Percentiles rank a stretch among this genome's conserved stretches.
These are phyloP conservation scores for Fraxinus floribunda DNA, from an alignment of 305 asterid species.

Conservation along the genomic window DNA sequence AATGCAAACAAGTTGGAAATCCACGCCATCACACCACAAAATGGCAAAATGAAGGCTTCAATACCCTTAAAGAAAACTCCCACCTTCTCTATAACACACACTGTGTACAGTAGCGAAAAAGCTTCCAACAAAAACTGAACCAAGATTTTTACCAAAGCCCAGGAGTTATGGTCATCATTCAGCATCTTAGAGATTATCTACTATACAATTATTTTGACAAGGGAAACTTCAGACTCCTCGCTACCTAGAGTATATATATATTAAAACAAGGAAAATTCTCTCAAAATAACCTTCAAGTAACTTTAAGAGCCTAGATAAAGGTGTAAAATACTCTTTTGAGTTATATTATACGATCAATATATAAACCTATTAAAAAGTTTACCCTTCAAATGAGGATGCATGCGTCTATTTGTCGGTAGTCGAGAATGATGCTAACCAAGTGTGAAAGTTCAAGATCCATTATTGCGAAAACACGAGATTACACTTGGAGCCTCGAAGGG, in stretches of 20 bases:
- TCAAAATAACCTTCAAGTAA: too few species aligned
- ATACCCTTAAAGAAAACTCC: neutral
- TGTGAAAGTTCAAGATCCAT: neutral
- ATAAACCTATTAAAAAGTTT: neutral
- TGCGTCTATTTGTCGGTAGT: neutral
- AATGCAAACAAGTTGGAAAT: neutral
- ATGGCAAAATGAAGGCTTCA: neutral
- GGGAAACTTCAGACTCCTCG: slow-evolving; percentile 83
- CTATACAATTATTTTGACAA: slow-evolving; percentile 75
- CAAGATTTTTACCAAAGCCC: neutral
- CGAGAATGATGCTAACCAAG: neutral
- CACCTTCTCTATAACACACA: neutral
- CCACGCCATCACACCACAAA: neutral
- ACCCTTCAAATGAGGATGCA: neutral
- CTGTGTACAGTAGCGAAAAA: neutral
- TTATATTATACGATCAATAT: too few species aligned
- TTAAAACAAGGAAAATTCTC: too few species aligned
- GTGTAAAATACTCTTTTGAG: too few species aligned
- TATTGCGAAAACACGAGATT: neutral
- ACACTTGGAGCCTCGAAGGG: neutral
- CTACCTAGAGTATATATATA: slow-evolving; percentile 27
- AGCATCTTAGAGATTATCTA: slow-evolving; percentile 30
- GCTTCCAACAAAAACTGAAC: neutral
- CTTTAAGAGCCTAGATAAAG: too few species aligned
- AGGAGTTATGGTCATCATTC: neutral